A percentile compares a stretch with the other conserved stretches of the same genome.
These are phyloP conservation scores for Quambalaria eucalypti DNA, from an alignment of 1,284 basidiomycete genomes.

Conservation along the genomic window DNA sequence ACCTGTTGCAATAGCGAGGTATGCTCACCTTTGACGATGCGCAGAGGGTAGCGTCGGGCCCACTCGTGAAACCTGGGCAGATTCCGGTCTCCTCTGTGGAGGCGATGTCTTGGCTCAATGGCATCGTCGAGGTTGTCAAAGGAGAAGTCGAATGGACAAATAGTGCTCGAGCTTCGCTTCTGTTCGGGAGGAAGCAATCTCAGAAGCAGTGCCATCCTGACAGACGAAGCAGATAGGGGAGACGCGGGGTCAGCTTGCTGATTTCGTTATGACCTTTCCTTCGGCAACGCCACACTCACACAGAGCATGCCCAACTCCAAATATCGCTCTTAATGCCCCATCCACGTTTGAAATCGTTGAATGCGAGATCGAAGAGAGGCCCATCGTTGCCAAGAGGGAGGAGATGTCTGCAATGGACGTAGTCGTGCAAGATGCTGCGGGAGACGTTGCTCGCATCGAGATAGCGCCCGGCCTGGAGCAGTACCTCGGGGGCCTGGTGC, in stretches of 20 bases:
- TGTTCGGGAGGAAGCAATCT: constrained; percentile 14
- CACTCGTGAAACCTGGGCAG: constrained; percentile 32
- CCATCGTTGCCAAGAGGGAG: constrained; percentile 12
- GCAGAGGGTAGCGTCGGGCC: constrained; percentile 24
- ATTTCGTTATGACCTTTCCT: not conserved
- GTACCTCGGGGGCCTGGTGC: constrained; percentile 37
- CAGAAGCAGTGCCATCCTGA: constrained; percentile 18
- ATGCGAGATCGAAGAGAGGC: constrained; percentile 15
- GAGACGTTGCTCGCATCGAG: constrained; percentile 15
- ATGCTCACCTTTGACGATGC: constrained; percentile 20
- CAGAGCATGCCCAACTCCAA: constrained; percentile 38
- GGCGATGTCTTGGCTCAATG: constrained; percentile 20
- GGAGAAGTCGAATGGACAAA: constrained; percentile 34
- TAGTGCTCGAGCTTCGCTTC: constrained; percentile 19
- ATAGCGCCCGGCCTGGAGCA: constrained; percentile 31
- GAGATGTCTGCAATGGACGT: constrained; percentile 15
- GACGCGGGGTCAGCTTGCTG: no score
- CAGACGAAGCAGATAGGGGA: no score
- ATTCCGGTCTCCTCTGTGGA: constrained; percentile 15
- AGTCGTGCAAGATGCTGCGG: constrained; percentile 27
- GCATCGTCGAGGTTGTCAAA: constrained; percentile 26
- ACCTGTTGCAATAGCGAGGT: constrained; percentile 4
- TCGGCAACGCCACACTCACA: no score
- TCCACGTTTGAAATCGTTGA: constrained; percentile 24
- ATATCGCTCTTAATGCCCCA: constrained; percentile 36